Evolutionary conservation across 192 early-diverging fungal genomes (phyloP).

Genomic region (Coemansia sp.): DNA sequence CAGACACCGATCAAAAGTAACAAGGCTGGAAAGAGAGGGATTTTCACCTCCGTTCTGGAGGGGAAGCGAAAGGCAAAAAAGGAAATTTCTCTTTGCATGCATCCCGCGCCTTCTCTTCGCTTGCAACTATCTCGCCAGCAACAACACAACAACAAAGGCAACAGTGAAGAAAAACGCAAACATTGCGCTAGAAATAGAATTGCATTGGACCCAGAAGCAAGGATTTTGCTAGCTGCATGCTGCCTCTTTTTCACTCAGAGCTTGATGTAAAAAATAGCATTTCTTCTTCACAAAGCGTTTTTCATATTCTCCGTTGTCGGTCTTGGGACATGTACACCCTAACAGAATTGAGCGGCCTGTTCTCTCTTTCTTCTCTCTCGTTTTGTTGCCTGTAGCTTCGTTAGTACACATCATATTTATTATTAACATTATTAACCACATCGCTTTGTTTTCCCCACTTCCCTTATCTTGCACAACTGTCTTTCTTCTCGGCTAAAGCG

Average conservation of each 20-base stretch:
- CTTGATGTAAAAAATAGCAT: constrained; percentile 4
- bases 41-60: not conserved
- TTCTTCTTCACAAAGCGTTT: constrained; percentile 1
- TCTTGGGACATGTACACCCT: not conserved
- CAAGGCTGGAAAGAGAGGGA: not conserved
- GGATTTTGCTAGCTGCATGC: not conserved
- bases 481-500: too few relatives aligned
- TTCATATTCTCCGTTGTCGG: not conserved
- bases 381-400: not conserved
- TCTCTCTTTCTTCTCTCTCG: constrained; percentile 5
- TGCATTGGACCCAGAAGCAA: not conserved
- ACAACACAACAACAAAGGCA: too few relatives aligned
- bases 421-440: constrained; percentile 4
- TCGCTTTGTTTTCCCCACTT: not conserved
- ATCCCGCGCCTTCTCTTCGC: too few relatives aligned
- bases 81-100: too few relatives aligned
- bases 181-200: constrained; percentile 6
- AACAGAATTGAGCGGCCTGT: not conserved
- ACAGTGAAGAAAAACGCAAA: constrained; percentile 4
- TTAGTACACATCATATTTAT: constrained; percentile 11
- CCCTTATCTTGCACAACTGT: not conserved
- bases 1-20: too few relatives aligned
- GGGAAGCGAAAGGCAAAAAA: too few relatives aligned
- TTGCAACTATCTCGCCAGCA: not conserved
- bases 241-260: not conserved